These are phyloP conservation scores for Ascomycota sp. DNA, from an alignment of 2,329 filamentous ascomycete species.

Conservation along the genomic window DNA sequence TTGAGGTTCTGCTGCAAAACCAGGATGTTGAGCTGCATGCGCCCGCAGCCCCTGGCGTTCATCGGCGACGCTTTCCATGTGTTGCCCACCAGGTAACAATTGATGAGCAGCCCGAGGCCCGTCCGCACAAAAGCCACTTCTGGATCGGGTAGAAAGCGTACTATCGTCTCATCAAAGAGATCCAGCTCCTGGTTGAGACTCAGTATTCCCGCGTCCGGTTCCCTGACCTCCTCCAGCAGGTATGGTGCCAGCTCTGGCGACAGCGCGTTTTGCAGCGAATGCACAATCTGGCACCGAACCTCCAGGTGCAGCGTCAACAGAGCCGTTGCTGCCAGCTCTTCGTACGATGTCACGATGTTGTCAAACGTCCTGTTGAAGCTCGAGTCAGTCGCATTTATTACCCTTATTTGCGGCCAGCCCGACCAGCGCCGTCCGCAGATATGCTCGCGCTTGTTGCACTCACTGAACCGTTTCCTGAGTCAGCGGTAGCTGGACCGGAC, in stretches of 20 bases:
- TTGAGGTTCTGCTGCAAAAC: constrained; percentile 93
- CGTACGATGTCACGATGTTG: constrained; percentile 60
- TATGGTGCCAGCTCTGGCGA: constrained; percentile 39
- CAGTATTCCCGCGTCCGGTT: constrained; percentile 62
- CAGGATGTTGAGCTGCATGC: constrained; percentile 81
- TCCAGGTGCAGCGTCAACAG: constrained; percentile 76
- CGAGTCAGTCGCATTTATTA: not conserved
- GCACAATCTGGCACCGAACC: constrained; percentile 62
- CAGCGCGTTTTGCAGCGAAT: constrained; percentile 45
- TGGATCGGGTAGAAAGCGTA: constrained; percentile 44
- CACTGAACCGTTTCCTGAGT: constrained; percentile 65
- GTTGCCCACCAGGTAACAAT: constrained; percentile 54
- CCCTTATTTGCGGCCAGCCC: no score
- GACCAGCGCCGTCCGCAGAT: not conserved
- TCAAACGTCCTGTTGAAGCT: constrained; percentile 46
- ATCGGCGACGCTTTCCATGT: constrained; percentile 52
- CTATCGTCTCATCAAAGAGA: constrained; percentile 66
- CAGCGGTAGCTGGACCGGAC: constrained; percentile 63
- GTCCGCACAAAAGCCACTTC: constrained; percentile 57
- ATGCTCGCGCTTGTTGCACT: constrained; percentile 11
- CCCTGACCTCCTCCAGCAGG: constrained; percentile 45
- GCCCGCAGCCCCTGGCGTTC: constrained; percentile 62
- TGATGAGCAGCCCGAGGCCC: constrained; percentile 57
- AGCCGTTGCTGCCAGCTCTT: constrained; percentile 54
- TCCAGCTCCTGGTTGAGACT: constrained; percentile 64